These are phyloP conservation scores for Paradendryphiella salina DNA, from an alignment of 2,329 filamentous ascomycete species.

Conservation along the genomic window DNA sequence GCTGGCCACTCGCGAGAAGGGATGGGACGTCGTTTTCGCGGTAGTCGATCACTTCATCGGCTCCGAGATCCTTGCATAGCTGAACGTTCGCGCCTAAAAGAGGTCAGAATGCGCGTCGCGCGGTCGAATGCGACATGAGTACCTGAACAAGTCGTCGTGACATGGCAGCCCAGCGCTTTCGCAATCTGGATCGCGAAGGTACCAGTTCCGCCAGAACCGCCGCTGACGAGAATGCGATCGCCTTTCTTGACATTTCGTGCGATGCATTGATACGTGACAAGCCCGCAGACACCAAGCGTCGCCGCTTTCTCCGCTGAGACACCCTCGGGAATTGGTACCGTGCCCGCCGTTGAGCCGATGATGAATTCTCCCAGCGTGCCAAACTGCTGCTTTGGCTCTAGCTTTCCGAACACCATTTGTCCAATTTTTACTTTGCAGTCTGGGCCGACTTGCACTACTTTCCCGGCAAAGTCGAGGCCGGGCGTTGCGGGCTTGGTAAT, in stretches of 20 bases:
- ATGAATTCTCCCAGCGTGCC: constrained; percentile 28
- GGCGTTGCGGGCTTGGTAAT: constrained; percentile 30
- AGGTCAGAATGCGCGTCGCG: neutral
- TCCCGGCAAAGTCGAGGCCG: constrained; percentile 27
- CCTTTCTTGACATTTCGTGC: constrained; percentile 31
- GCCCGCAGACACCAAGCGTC: constrained; percentile 25
- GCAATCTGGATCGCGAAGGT: constrained; percentile 65
- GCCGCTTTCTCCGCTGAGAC: constrained; percentile 20
- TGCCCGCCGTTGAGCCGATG: constrained; percentile 23
- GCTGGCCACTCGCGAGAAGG: constrained; percentile 51
- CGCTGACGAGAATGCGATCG: constrained; percentile 63
- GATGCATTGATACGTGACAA: constrained; percentile 30
- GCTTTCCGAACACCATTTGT: constrained; percentile 28
- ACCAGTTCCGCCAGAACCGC: constrained; percentile 64
- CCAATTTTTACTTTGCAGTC: constrained; percentile 15
- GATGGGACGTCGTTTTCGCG: constrained; percentile 52
- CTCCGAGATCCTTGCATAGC: constrained; percentile 61
- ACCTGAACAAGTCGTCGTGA: constrained; percentile 61
- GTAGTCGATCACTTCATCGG: constrained; percentile 66
- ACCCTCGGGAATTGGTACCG: constrained; percentile 21
- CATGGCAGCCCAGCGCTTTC: constrained; percentile 60
- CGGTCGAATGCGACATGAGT: neutral
- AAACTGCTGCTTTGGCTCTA: constrained; percentile 29
- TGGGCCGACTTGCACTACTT: constrained; percentile 11
- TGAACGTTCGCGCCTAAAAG: constrained; percentile 54